A percentile compares a stretch with the other conserved stretches of the same genome.
These are phyloP conservation scores for Acanthamoeba culbertsoni DNA, from an alignment of 208 protist species.

Conservation along the genomic window DNA sequence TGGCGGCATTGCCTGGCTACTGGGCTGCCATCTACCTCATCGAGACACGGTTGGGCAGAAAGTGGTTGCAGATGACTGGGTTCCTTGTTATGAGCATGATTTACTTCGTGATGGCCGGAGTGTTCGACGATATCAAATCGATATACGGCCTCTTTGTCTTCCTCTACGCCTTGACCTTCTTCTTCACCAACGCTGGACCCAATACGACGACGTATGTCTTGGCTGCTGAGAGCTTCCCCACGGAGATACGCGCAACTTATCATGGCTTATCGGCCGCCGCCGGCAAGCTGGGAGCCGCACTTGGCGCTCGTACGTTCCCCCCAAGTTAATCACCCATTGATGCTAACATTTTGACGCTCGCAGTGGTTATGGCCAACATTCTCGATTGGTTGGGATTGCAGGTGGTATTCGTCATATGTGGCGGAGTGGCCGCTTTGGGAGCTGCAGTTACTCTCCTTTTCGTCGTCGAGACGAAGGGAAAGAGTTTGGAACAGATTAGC, in stretches of 20 bases:
- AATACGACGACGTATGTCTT: conserved; percentile 85
- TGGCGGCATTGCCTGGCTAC: conserved; percentile 71
- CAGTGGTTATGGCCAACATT: not conserved
- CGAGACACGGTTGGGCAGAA: conserved; percentile 64
- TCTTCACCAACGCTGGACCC: conserved; percentile 83
- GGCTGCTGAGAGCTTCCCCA: conserved; percentile 81
- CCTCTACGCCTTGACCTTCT: conserved; percentile 81
- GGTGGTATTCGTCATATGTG: conserved; percentile 58
- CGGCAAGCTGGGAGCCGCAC: conserved; percentile 80
- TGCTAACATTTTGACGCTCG: not conserved
- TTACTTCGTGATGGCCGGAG: conserved; percentile 61
- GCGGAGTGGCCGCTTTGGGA: conserved; percentile 32
- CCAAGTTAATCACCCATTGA: not conserved
- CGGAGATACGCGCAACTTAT: conserved; percentile 70
- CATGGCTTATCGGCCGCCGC: conserved; percentile 81
- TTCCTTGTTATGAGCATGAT: conserved; percentile 61
- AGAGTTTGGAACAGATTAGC: not conserved
- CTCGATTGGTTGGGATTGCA: conserved; percentile 52
- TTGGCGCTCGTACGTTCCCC: conserved; percentile 69
- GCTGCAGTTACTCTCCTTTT: conserved; percentile 56
- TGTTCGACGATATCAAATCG: not conserved
- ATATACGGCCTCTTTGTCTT: conserved; percentile 64
- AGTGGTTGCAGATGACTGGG: conserved; percentile 70
- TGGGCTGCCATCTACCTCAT: conserved; percentile 67
- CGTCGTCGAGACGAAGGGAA: conserved; percentile 56